Conservation (phyloP, 768 basidiomycete genomes). For the Tulasnella sp. region DNA sequence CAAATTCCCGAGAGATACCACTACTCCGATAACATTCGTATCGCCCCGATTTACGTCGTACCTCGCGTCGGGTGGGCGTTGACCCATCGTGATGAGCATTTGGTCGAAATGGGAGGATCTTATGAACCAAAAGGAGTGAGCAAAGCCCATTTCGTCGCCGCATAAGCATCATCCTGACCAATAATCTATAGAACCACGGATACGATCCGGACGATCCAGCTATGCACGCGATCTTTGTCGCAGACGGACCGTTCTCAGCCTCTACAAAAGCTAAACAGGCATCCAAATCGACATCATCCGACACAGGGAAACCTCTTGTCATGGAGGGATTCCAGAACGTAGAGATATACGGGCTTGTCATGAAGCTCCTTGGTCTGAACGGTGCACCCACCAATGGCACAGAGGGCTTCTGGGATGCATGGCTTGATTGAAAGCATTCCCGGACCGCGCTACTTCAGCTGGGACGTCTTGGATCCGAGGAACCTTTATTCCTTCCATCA, state of each 20-base stretch:
- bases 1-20: slow-evolving; percentile 79
- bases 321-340: slow-evolving; percentile 80
- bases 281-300: neutral
- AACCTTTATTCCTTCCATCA: neutral
- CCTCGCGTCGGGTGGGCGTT: slow-evolving; percentile 73
- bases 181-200: slow-evolving; percentile 60
- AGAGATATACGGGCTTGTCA: slow-evolving; percentile 73
- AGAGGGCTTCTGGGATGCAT: slow-evolving; percentile 70
- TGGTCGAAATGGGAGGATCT: slow-evolving; percentile 37
- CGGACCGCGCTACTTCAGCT: too few species aligned
- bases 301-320: slow-evolving; percentile 24
- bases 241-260: slow-evolving; percentile 66
- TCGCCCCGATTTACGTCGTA: slow-evolving; percentile 78
- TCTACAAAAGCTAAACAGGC: slow-evolving; percentile 39
- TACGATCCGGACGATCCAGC: slow-evolving; percentile 68
- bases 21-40: slow-evolving; percentile 59
- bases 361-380: slow-evolving; percentile 59
- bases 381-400: slow-evolving; percentile 65
- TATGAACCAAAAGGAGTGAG: slow-evolving; percentile 57
- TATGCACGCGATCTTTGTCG: slow-evolving; percentile 88
- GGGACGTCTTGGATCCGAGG: too few species aligned
- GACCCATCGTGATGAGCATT: slow-evolving; percentile 45
- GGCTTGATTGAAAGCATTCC: slow-evolving; percentile 29
- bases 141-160: slow-evolving; percentile 5
- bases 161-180: neutral